Evolutionary conservation across 352 stramenopile genomes (phyloP).

Genomic region (Elongisporangium anandrum): DNA sequence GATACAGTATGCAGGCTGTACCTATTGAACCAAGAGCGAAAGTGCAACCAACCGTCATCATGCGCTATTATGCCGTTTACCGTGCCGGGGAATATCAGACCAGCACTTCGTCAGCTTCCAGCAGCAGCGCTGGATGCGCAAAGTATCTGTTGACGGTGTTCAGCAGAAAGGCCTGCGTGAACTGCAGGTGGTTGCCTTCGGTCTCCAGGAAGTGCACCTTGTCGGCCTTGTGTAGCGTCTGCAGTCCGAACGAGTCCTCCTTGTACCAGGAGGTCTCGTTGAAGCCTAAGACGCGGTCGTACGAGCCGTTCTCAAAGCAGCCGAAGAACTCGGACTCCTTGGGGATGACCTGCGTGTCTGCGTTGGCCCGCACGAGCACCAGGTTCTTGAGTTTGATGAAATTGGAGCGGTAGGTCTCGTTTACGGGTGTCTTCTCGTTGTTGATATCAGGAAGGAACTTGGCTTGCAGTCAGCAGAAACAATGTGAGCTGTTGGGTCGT

Average conservation of each 20-base stretch:
- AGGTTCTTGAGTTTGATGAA: conserved; percentile 84
- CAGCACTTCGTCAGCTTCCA: neutral
- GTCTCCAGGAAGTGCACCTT: conserved; percentile 91
- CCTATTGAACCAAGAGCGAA: neutral
- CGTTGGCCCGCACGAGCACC: conserved; percentile 85
- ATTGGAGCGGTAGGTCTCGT: conserved; percentile 86
- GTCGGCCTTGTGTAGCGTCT: conserved; percentile 75
- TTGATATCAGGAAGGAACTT: conserved; percentile 86
- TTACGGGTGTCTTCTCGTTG: conserved; percentile 80
- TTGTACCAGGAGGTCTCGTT: conserved; percentile 93
- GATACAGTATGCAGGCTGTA: neutral
- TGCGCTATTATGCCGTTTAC: neutral
- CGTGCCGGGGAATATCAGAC: neutral
- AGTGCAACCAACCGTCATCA: neutral
- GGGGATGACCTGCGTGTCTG: conserved; percentile 89
- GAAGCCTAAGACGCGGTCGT: conserved; percentile 69
- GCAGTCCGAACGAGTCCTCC: conserved; percentile 89
- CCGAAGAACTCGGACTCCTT: conserved; percentile 87
- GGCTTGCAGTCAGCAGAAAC: conserved; percentile 19
- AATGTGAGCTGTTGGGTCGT: too few relatives aligned
- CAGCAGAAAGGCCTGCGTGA: conserved; percentile 80
- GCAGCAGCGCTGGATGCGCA: conserved; percentile 6
- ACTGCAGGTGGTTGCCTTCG: conserved; percentile 89
- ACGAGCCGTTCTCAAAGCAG: conserved; percentile 75
- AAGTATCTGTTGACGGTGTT: conserved; percentile 85